These are phyloP conservation scores for Fraxinus floribunda DNA, from an alignment of 305 asterid species.

Conservation along the genomic window DNA sequence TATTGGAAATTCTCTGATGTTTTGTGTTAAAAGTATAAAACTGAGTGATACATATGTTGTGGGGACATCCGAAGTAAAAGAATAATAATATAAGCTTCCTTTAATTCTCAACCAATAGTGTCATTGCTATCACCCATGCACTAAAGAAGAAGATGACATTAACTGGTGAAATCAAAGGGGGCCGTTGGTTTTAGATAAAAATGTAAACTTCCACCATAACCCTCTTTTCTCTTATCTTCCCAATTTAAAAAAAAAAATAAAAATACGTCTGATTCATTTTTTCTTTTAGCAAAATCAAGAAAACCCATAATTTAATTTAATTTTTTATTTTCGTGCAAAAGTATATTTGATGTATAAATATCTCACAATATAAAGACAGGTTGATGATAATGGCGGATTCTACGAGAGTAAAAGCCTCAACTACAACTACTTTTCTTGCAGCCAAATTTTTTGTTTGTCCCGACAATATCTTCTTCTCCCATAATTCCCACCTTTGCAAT, in stretches of 20 bases:
- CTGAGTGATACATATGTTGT: too few relatives aligned
- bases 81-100: not conserved
- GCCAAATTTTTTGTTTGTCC: conserved; percentile 23
- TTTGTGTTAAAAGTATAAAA: too few relatives aligned
- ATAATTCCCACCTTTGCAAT: conserved; percentile 15
- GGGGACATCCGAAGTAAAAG: not conserved
- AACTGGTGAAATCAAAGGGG: not conserved
- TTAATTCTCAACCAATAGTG: conserved; percentile 25
- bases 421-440: conserved; percentile 25
- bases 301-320: conserved; percentile 31
- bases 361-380: conserved; percentile 29
- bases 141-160: not conserved
- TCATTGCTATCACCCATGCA: conserved; percentile 20
- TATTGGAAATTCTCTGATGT: too few relatives aligned
- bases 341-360: conserved; percentile 7
- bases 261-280: not conserved
- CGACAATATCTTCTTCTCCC: conserved; percentile 24
- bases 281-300: conserved; percentile 17
- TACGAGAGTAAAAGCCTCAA: conserved; percentile 36
- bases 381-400: conserved; percentile 62
- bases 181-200: not conserved
- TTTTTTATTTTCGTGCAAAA: conserved; percentile 17
- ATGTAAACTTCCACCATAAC: not conserved
- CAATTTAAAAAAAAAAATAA: not conserved
- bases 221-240: not conserved